A percentile compares a stretch with the other conserved stretches of the same genome.
Conservation (phyloP, 495 filamentous ascomycete genomes). For the Apodospora peruviana region DNA sequence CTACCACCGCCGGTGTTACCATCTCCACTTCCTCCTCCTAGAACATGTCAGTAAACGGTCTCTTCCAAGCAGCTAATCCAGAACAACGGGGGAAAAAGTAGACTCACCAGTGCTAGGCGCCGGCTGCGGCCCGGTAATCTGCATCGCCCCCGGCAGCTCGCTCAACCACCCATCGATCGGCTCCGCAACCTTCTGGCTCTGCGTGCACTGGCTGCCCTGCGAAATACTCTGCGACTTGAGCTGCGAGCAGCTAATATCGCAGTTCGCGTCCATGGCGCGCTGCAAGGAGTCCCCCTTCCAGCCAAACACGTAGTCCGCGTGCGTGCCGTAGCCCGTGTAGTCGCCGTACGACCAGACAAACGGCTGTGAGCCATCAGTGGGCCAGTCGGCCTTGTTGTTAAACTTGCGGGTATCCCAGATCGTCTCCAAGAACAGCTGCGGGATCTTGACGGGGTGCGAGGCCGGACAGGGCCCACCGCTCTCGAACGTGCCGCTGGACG, state of each 20-base stretch:
- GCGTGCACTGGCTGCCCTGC: slow-evolving; percentile 28
- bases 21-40: background rate
- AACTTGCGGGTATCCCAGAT: slow-evolving; percentile 1
- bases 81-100: background rate
- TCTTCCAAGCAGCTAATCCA: too few species aligned
- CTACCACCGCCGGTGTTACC: background rate
- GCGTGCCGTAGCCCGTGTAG: slow-evolving; percentile 28
- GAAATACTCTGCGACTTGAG: slow-evolving; percentile 30
- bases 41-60: too few species aligned
- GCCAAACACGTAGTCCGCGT: slow-evolving; percentile 33
- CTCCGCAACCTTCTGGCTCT: slow-evolving; percentile 26
- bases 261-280: slow-evolving; percentile 31
- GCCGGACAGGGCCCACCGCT: slow-evolving; percentile 21
- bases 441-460: slow-evolving; percentile 25
- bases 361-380: slow-evolving; percentile 32
- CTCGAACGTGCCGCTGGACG: slow-evolving; percentile 24
- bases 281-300: slow-evolving; percentile 35
- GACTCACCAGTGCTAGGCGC: slow-evolving; percentile 1
- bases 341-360: slow-evolving; percentile 40
- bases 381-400: slow-evolving; percentile 24
- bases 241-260: slow-evolving; percentile 24
- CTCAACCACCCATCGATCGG: slow-evolving; percentile 30
- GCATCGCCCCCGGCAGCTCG: slow-evolving; percentile 7
- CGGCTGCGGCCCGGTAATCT: slow-evolving; percentile 14
- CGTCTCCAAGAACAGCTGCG: slow-evolving; percentile 28